Conservation (phyloP, 805 yeast genomes). For the Saturnispora besseyi region DNA sequence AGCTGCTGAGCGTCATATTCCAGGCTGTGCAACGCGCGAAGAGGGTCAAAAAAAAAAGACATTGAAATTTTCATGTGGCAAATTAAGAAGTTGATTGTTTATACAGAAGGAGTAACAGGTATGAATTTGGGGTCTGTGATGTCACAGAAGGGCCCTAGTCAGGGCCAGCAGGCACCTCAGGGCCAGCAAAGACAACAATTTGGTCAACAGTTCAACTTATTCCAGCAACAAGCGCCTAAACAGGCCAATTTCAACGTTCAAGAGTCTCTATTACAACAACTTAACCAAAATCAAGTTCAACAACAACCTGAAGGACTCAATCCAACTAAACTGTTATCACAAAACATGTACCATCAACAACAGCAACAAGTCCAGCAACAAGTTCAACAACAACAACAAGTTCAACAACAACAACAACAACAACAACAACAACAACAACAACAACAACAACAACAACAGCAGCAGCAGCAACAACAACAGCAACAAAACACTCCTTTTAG, state of each 20-base stretch:
- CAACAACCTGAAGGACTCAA: slow-evolving; percentile 22
- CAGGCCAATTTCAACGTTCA: slow-evolving; percentile 8
- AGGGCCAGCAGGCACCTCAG: slow-evolving; percentile 7
- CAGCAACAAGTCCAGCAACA: slow-evolving; percentile 18
- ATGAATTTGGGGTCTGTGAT: slow-evolving; percentile 1
- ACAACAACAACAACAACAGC: slow-evolving; percentile 16
- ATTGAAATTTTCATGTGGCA: neutral
- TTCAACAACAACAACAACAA: slow-evolving; percentile 15
- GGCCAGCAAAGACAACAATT: slow-evolving; percentile 3
- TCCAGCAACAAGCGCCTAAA: slow-evolving; percentile 17
- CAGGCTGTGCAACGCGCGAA: neutral
- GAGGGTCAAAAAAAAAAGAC: neutral
- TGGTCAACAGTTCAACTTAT: slow-evolving; percentile 4
- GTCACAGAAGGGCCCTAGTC: slow-evolving; percentile 3
- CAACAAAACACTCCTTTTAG: slow-evolving; percentile 9
- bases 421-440: slow-evolving; percentile 20
- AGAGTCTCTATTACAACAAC: slow-evolving; percentile 2
- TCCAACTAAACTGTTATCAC: slow-evolving; percentile 32
- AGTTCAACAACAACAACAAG: slow-evolving; percentile 12
- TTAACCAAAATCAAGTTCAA: slow-evolving; percentile 11
- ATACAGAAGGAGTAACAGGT: neutral
- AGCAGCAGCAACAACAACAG: slow-evolving; percentile 19
- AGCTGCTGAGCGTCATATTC: neutral
- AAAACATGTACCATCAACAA: slow-evolving; percentile 27
- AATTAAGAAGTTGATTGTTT: neutral